Evolutionary conservation across 257 asterid species (phyloP).

Genomic region (Salvia rosmarinus): DNA sequence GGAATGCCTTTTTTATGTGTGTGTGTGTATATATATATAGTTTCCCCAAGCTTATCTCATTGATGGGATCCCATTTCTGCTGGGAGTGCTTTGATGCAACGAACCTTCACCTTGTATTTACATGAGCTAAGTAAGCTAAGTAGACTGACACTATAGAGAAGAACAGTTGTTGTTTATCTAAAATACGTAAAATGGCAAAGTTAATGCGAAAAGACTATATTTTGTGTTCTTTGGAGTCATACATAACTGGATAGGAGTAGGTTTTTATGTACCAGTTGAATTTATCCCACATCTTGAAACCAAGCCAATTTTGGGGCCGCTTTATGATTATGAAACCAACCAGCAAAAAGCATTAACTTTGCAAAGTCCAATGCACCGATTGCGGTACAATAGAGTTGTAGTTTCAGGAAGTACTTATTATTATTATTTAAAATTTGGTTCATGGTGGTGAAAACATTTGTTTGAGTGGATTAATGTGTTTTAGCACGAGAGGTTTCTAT

Average conservation of each 20-base stretch:
- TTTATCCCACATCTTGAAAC: too few species aligned
- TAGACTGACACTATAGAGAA: background rate
- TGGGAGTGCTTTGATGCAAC: constrained; percentile 17
- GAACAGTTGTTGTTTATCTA: constrained; percentile 17
- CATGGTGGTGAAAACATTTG: constrained; percentile 17
- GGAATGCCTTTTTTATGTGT: background rate
- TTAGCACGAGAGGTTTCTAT: constrained; percentile 24
- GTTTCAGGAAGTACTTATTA: background rate
- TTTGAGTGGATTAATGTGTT: constrained; percentile 9
- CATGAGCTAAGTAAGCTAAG: constrained; percentile 24
- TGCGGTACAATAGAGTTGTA: too few species aligned
- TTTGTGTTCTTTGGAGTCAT: constrained; percentile 5
- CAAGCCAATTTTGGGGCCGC: too few species aligned
- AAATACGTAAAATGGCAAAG: constrained; percentile 11
- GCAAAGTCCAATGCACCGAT: too few species aligned
- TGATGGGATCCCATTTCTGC: constrained; percentile 6
- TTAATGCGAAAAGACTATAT: background rate
- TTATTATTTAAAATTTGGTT: background rate
- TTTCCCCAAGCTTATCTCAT: constrained; percentile 25
- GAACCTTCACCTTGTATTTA: constrained; percentile 11
- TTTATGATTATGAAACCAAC: too few species aligned
- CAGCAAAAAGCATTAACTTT: too few species aligned
- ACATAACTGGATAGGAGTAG: constrained; percentile 1
- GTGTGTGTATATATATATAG: background rate
- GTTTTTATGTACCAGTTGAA: background rate